A percentile compares a stretch with the other conserved stretches of the same genome.
phyloP scores from a whole-genome alignment of 768 basidiomycete genomes.

The Lentinula lateritia region DNA sequence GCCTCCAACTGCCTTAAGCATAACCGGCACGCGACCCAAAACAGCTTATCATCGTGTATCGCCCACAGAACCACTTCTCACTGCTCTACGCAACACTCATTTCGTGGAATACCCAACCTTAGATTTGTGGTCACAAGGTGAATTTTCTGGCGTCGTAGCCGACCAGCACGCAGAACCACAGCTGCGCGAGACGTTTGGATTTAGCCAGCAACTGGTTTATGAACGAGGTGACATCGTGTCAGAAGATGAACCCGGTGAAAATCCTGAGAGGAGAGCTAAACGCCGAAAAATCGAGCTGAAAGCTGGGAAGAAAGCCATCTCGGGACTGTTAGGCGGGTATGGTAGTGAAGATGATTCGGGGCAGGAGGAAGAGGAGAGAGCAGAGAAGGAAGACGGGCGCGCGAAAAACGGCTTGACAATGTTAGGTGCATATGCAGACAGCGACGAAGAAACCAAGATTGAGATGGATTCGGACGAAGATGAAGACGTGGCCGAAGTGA shows the following conservation, averaged over 20 bases:
- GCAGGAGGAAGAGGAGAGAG: conserved; percentile 27
- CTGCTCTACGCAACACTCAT: conserved; percentile 48
- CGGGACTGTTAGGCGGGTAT: conserved; percentile 55
- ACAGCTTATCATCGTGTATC: conserved; percentile 56
- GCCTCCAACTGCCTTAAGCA: conserved; percentile 16
- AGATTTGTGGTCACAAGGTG: conserved; percentile 55
- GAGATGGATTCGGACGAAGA: conserved; percentile 31
- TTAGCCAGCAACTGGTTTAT: conserved; percentile 12
- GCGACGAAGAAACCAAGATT: conserved; percentile 30
- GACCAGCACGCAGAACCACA: conserved; percentile 33
- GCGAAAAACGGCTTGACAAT: conserved; percentile 29
- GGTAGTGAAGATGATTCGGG: conserved; percentile 42
- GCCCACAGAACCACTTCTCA: conserved; percentile 36
- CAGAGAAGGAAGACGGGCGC: conserved; percentile 22
- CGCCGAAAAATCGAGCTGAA: conserved; percentile 48
- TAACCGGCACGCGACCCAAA: conserved; percentile 17
- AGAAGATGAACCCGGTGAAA: conserved; percentile 12
- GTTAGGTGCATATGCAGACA: conserved; percentile 45
- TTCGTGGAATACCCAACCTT: conserved; percentile 86
- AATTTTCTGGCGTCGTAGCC: conserved; percentile 59
- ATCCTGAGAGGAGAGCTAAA: conserved; percentile 39
- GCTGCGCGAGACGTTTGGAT: conserved; percentile 16
- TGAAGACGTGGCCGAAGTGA: conserved; percentile 24
- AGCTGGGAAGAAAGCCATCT: conserved; percentile 51
- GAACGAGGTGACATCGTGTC: neutral